phyloP scores from a whole-genome alignment of 2,329 filamentous ascomycete genomes.

The Talaromyces sp. region DNA sequence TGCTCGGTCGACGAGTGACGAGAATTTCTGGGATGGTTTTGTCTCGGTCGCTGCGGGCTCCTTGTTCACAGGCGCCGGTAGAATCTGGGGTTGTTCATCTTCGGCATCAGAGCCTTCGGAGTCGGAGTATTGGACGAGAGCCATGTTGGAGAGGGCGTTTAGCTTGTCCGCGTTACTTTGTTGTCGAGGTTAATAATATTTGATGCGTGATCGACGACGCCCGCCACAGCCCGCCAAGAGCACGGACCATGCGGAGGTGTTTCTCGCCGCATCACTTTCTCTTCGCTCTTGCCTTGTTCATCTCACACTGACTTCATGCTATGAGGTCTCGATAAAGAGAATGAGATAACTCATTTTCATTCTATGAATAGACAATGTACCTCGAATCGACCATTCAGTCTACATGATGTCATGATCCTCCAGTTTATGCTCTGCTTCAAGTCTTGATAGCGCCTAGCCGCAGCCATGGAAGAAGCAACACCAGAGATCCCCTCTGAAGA shows the following conservation, averaged over 20 bases:
- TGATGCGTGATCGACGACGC: background rate
- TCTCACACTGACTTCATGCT: background rate
- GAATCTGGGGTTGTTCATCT: slow-evolving; percentile 26
- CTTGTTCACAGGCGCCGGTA: slow-evolving; percentile 9
- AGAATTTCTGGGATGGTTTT: slow-evolving; percentile 48
- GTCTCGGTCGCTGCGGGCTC: slow-evolving; percentile 18
- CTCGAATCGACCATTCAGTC: background rate
- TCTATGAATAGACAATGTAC: background rate
- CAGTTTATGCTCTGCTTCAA: background rate
- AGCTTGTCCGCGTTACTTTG: background rate
- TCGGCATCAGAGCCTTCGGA: slow-evolving; percentile 67
- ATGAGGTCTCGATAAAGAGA: background rate
- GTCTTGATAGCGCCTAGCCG: background rate
- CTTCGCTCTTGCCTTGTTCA: background rate
- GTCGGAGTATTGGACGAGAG: slow-evolving; percentile 77
- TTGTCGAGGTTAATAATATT: background rate
- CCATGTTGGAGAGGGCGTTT: slow-evolving; percentile 52
- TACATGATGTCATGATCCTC: slow-evolving; percentile 8
- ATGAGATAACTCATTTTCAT: background rate
- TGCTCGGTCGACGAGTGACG: slow-evolving; percentile 75
- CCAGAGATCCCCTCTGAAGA: background rate
- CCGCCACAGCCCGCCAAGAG: background rate
- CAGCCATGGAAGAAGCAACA: slow-evolving; percentile 6
- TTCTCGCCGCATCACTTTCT: background rate
- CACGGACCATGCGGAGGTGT: slow-evolving; percentile 12